Evolutionary conservation across 768 basidiomycete species (phyloP).

Genomic region (Podaxis mareebaensis): DNA sequence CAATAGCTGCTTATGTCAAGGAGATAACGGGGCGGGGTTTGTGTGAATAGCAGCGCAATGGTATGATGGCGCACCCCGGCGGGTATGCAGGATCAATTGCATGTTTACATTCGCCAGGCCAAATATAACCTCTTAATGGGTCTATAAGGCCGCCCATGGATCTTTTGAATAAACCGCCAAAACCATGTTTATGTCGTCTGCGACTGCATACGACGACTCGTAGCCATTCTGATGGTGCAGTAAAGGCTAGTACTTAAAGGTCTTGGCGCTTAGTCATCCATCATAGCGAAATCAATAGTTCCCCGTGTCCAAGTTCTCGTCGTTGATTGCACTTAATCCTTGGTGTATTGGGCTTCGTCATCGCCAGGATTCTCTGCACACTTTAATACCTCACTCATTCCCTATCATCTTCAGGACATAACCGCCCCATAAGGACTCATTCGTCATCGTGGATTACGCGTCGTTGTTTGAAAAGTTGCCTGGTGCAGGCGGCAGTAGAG

Average conservation of each 20-base stretch:
- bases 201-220: too few relatives aligned
- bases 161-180: neutral
- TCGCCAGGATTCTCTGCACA: conserved; percentile 1
- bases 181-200: neutral
- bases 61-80: neutral
- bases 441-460: conserved; percentile 10
- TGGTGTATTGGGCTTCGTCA: neutral
- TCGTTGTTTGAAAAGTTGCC: conserved; percentile 9
- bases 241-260: neutral
- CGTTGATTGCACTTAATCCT: conserved; percentile 5
- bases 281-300: conserved; percentile 7
- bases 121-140: neutral
- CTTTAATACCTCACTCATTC: neutral
- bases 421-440: neutral
- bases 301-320: conserved; percentile 11
- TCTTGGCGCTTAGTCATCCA: conserved; percentile 9
- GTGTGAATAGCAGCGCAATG: neutral
- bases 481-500: conserved; percentile 4
- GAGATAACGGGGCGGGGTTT: too few relatives aligned
- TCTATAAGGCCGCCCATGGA: neutral
- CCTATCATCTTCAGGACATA: conserved; percentile 2
- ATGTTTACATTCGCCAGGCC: neutral
- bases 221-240: too few relatives aligned
- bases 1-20: too few relatives aligned
- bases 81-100: neutral